Evolutionary conservation across 306 rosid genomes (phyloP).

Genomic region (Pyrus bretschneideri): DNA sequence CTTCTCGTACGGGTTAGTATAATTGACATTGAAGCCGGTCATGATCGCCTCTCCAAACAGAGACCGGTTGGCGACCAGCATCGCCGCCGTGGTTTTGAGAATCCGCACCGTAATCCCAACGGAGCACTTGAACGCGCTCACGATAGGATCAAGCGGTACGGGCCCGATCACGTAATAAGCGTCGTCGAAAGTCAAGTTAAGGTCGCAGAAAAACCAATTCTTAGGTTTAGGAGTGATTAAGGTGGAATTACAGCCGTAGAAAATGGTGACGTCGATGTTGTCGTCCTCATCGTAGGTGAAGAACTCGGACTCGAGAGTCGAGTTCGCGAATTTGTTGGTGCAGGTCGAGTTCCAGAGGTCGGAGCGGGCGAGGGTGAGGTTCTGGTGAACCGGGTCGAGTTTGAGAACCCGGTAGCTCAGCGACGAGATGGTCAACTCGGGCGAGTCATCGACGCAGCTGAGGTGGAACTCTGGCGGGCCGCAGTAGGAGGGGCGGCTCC

Average conservation of each 20-base stretch:
- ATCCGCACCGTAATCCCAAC: conserved; percentile 29
- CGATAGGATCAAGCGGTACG: conserved; percentile 36
- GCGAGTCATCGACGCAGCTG: conserved; percentile 22
- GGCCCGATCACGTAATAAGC: conserved; percentile 48
- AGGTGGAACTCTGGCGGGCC: conserved; percentile 43
- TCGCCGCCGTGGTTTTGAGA: conserved; percentile 12
- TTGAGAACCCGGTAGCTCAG: conserved; percentile 37
- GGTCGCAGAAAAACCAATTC: conserved; percentile 33
- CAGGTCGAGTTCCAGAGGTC: conserved; percentile 65
- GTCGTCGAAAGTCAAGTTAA: conserved; percentile 3
- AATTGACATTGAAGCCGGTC: conserved; percentile 49
- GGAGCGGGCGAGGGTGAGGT: conserved; percentile 31
- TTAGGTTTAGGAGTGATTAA: neutral
- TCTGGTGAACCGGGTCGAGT: conserved; percentile 10
- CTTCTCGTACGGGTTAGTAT: conserved; percentile 13
- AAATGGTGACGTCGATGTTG: conserved; percentile 35
- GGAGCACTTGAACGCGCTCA: conserved; percentile 15
- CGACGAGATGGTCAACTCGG: conserved; percentile 23
- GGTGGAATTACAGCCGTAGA: conserved; percentile 28
- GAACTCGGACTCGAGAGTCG: conserved; percentile 11
- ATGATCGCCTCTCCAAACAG: conserved; percentile 41
- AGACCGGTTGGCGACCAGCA: conserved; percentile 20
- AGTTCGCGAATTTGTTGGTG: conserved; percentile 12
- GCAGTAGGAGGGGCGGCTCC: conserved; percentile 36
- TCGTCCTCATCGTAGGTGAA: conserved; percentile 21